A percentile compares a stretch with the other conserved stretches of the same genome.
phyloP scores from a whole-genome alignment of 352 stramenopile genomes.

The Phytophthora ramorum region DNA sequence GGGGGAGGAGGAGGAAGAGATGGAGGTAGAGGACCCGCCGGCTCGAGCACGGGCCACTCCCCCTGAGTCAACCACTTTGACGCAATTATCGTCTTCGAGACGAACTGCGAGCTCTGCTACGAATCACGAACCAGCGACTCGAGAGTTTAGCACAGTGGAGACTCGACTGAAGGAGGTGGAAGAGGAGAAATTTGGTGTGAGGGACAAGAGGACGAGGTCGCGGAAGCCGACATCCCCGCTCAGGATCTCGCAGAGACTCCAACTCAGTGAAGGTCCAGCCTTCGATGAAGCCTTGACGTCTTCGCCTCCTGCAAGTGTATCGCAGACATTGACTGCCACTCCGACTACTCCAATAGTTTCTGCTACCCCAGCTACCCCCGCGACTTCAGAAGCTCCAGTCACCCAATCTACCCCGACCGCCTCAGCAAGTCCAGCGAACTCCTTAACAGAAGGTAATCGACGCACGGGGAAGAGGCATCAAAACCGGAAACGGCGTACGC shows the following conservation, averaged over 20 bases:
- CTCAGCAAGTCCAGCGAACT: neutral
- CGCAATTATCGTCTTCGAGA: neutral
- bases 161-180: slow-evolving; percentile 6
- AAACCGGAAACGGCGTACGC: slow-evolving; percentile 18
- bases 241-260: slow-evolving; percentile 9
- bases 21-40: neutral
- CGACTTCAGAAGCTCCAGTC: neutral
- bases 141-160: neutral
- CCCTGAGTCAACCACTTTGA: neutral
- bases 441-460: neutral
- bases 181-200: slow-evolving; percentile 8
- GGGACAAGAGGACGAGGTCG: neutral
- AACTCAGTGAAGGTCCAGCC: neutral
- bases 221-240: slow-evolving; percentile 20
- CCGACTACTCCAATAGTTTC: neutral
- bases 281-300: neutral
- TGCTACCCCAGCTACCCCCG: neutral
- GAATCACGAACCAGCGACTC: neutral
- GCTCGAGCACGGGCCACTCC: neutral
- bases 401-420: neutral
- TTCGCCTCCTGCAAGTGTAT: neutral
- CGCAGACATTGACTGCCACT: neutral
- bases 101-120: neutral
- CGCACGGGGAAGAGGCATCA: slow-evolving; percentile 15
- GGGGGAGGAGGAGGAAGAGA: slow-evolving; percentile 5